These are phyloP conservation scores for Hypoxylon fragiforme DNA, from an alignment of 495 filamentous ascomycete species.

Conservation along the genomic window DNA sequence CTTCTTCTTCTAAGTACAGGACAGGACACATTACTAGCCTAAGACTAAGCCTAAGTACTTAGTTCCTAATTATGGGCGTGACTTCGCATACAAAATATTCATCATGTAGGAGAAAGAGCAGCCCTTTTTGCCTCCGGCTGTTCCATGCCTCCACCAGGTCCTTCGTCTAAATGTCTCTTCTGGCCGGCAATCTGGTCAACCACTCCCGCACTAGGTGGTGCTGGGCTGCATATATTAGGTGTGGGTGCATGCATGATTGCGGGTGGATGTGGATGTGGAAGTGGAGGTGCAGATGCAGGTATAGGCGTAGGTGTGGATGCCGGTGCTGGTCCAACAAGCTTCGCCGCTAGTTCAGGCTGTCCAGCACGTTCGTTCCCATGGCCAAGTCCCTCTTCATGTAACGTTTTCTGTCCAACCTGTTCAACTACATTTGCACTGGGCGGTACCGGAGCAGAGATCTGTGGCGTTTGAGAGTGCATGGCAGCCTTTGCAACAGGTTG, in stretches of 20 bases:
- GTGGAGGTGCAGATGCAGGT: background rate
- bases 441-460: constrained; percentile 20
- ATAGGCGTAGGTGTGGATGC: background rate
- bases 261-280: background rate
- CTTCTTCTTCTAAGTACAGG: too few species aligned
- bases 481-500: constrained; percentile 5
- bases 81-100: too few species aligned
- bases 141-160: constrained; percentile 32
- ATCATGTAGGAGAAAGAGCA: constrained; percentile 18
- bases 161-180: constrained; percentile 35
- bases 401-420: constrained; percentile 22
- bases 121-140: constrained; percentile 36
- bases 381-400: constrained; percentile 1
- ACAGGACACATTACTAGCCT: too few species aligned
- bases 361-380: constrained; percentile 3
- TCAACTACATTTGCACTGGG: constrained; percentile 23
- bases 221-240: constrained; percentile 19
- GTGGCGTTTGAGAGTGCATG: constrained; percentile 3
- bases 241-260: constrained; percentile 3
- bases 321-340: background rate
- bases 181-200: constrained; percentile 32
- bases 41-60: too few species aligned
- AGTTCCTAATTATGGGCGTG: too few species aligned
- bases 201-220: constrained; percentile 28
- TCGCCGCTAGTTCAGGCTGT: constrained; percentile 2